A percentile compares a stretch with the other conserved stretches of the same genome.
These are phyloP conservation scores for Schwanniomyces sp. DNA, from an alignment of 805 yeast genomes.

Conservation along the genomic window DNA sequence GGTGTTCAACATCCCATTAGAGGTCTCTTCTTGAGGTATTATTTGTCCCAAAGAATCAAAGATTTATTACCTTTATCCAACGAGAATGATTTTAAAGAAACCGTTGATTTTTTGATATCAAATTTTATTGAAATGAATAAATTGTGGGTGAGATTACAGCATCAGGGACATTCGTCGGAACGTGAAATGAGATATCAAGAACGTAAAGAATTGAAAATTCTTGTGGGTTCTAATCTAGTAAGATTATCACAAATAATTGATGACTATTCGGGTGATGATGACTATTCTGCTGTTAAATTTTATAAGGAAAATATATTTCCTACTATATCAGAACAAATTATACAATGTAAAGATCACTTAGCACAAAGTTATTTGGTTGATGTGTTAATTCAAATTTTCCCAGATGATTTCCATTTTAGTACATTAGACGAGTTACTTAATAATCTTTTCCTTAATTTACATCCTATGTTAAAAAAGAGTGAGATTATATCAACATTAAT, in stretches of 20 bases:
- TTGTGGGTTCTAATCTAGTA: conserved; percentile 91
- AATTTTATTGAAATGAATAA: conserved; percentile 98
- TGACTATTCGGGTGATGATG: conserved; percentile 52
- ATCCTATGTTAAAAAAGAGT: conserved; percentile 67
- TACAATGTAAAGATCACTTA: conserved; percentile 86
- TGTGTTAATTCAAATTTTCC: conserved; percentile 90
- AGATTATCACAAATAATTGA: conserved; percentile 83
- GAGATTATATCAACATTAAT: conserved; percentile 69
- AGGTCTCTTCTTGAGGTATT: conserved; percentile 88
- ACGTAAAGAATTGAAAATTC: conserved; percentile 82
- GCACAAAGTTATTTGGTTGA: conserved; percentile 93
- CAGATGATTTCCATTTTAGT: conserved; percentile 82
- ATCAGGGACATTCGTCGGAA: conserved; percentile 90
- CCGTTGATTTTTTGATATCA: conserved; percentile 75
- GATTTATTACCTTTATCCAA: conserved; percentile 51
- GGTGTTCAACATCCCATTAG: conserved; percentile 96
- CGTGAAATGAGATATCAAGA: conserved; percentile 71
- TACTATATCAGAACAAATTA: conserved; percentile 79
- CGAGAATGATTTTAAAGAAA: conserved; percentile 52
- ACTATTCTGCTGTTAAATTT: conserved; percentile 27
- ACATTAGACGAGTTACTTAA: conserved; percentile 66
- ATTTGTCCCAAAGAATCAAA: conserved; percentile 80
- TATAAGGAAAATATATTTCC: conserved; percentile 66
- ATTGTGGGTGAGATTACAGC: conserved; percentile 94
- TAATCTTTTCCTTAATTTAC: conserved; percentile 61